Evolutionary conservation across 768 basidiomycete genomes (phyloP), one percentile per base, ranked within the genome.

Genomic region (Calvatia gigantea): DNA sequence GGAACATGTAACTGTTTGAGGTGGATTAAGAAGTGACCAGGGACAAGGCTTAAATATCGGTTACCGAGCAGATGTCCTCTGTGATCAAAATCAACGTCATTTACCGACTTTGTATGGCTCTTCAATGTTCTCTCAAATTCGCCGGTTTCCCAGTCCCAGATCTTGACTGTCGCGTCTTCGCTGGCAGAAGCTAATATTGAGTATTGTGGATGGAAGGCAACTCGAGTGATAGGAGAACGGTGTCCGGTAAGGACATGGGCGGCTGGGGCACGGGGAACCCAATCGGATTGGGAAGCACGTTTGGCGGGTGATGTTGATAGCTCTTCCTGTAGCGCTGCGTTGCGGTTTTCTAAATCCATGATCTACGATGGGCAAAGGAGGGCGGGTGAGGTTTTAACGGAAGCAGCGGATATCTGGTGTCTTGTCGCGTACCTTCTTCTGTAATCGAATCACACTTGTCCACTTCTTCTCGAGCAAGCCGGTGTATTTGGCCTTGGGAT

Each of bases 111-210:
- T 31, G 94, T 95, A 73, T 96, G 94, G 6, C 93, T 91, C 70
- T 94, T 95, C 56, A 95, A 70, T 8, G 94, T 95, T 60, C 91
- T 74, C 70, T 96, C 94, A 67, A 94, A 89, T 62, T 95, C 93
- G 38, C 94, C 94, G 28, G 89, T 88, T 68, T 96, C 94, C 93
- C 93, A 96, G 64, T 96, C 94, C 93, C 94, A 95, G 44, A 95
- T 85, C 76, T 95, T 95, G 61, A 95, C 80, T 1, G 86, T 94
- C 48, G 91, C 80, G 66, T 96, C 94, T 65, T 93, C 92, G 62
- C 90, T 92, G 12, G 91, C 91, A 35, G 86, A 89, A 19, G 89
- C 94, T 41, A 95, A 71, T 6, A 91, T 73, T 27, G 86, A 90
- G 71, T 89, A 95, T 44, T 85, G 78, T 0, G 93, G 93, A 67